phyloP scores from a whole-genome alignment of 805 yeast species.

The Hanseniaspora jakobsenii region DNA sequence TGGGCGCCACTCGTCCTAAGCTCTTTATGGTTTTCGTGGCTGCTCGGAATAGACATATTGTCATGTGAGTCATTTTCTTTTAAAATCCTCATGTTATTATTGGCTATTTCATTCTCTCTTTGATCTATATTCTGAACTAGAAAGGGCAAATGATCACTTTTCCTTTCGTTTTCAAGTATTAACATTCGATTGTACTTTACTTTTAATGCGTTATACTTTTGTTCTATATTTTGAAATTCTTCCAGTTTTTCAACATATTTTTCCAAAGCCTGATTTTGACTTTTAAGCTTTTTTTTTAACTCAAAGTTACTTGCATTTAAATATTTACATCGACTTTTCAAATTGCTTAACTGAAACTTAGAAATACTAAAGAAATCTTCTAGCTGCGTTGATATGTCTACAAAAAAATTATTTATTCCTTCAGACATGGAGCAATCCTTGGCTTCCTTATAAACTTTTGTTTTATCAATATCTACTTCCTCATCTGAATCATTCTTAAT shows the following conservation, averaged over 20 bases:
- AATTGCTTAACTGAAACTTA: constrained; percentile 24
- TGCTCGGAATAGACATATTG: no score
- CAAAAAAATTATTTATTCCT: constrained; percentile 23
- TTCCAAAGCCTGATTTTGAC: constrained; percentile 23
- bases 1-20: no score
- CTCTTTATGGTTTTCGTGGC: no score
- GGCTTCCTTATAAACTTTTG: no score
- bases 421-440: no score
- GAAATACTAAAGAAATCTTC: constrained; percentile 24
- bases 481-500: not conserved
- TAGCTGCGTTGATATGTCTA: constrained; percentile 22
- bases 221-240: constrained; percentile 20
- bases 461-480: constrained; percentile 1
- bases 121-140: no score
- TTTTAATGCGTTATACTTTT: not conserved
- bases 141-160: no score
- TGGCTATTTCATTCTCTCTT: no score
- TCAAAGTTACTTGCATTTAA: constrained; percentile 22
- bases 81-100: no score
- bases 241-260: constrained; percentile 25
- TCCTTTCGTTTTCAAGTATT: no score
- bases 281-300: constrained; percentile 22
- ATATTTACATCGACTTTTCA: constrained; percentile 22
- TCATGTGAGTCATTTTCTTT: no score
- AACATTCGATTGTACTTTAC: not conserved